These are phyloP conservation scores for Boletus rubropictus DNA, from an alignment of 768 basidiomycete genomes.

Conservation along the genomic window DNA sequence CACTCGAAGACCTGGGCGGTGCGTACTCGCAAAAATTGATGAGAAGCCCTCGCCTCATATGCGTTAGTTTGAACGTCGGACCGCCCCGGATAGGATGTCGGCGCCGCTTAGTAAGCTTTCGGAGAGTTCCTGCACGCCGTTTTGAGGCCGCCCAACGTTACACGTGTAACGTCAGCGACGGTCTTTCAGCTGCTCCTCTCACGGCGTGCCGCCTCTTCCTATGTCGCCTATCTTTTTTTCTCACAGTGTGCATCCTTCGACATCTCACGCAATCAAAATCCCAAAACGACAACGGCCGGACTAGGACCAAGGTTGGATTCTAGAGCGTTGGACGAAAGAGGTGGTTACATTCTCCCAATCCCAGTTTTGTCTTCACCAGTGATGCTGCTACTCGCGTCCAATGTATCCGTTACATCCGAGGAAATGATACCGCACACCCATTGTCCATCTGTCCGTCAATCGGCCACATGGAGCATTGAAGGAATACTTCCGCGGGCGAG, in stretches of 20 bases:
- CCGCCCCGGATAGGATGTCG: neutral
- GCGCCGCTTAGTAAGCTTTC: conserved; percentile 10
- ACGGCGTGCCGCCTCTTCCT: neutral
- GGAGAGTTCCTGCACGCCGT: neutral
- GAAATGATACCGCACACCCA: conserved; percentile 12
- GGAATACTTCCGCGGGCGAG: conserved; percentile 7
- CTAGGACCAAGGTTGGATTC: neutral
- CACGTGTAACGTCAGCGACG: conserved; percentile 27
- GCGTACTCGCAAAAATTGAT: neutral
- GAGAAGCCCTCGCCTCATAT: conserved; percentile 2
- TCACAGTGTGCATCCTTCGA: conserved; percentile 10
- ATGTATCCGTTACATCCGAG: conserved; percentile 7
- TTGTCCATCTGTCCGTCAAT: neutral
- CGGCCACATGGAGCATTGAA: conserved; percentile 2
- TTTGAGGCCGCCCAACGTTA: conserved; percentile 19
- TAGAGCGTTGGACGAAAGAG: neutral
- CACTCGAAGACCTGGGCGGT: neutral
- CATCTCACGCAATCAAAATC: conserved; percentile 4
- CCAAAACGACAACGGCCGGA: conserved; percentile 1
- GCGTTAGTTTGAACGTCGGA: neutral
- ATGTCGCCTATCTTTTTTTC: neutral
- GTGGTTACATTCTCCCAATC: neutral
- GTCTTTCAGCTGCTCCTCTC: no score
- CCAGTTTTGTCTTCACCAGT: no score
- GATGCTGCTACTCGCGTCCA: no score